Evolutionary conservation across 768 basidiomycete genomes (phyloP).

Genomic region (Imleria badia): DNA sequence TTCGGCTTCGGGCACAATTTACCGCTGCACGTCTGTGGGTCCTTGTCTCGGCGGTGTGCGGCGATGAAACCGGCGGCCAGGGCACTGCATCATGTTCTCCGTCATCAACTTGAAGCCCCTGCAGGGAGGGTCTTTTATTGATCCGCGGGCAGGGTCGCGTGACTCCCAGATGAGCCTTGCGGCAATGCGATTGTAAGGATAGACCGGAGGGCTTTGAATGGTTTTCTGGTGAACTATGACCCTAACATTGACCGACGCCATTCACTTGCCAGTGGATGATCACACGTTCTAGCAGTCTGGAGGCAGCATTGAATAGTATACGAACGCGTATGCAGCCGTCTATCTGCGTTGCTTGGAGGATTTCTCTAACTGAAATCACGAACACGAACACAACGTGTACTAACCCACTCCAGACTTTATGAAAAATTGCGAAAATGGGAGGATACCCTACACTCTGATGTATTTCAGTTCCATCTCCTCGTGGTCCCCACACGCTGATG

Average conservation of each 20-base stretch:
- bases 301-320: background rate
- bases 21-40: background rate
- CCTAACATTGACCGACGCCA: background rate
- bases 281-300: too few species aligned
- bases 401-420: background rate
- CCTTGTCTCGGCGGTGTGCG: background rate
- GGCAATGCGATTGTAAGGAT: too few species aligned
- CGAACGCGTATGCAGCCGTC: background rate
- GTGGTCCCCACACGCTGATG: background rate
- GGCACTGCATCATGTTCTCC: background rate
- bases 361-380: background rate
- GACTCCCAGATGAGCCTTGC: too few species aligned
- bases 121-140: background rate
- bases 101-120: background rate
- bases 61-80: background rate
- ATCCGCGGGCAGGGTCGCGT: slow-evolving; percentile 7
- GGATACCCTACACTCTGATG: background rate
- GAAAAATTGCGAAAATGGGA: background rate
- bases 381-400: too few species aligned
- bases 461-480: background rate
- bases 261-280: background rate
- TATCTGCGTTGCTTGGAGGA: background rate
- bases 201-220: background rate
- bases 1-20: background rate
- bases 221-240: background rate